Evolutionary conservation across 495 filamentous ascomycete species (phyloP).

Genomic region (Cercophora scortea): DNA sequence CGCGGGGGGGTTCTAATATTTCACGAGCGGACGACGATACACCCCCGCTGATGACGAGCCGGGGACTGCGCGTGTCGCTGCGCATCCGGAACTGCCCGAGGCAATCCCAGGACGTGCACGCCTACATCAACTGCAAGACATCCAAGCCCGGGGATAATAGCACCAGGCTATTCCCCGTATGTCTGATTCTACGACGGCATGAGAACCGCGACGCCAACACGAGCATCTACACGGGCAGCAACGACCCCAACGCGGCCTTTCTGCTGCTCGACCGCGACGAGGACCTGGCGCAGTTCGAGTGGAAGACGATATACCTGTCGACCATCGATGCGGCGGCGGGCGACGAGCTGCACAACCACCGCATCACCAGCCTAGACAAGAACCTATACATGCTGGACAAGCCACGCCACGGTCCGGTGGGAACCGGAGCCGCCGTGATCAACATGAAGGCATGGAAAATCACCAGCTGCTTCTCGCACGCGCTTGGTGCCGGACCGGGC

Average conservation of each 20-base stretch:
- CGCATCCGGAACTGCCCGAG: conserved; percentile 2
- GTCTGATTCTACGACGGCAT: conserved; percentile 11
- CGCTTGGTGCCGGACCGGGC: conserved; percentile 9
- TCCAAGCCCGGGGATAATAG: neutral
- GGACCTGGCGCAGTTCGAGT: conserved; percentile 8
- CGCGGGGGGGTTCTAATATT: neutral
- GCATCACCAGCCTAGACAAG: conserved; percentile 7
- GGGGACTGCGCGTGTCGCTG: conserved; percentile 12
- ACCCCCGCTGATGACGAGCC: conserved; percentile 17
- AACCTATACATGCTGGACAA: conserved; percentile 16
- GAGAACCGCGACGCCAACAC: neutral
- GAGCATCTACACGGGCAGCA: conserved; percentile 15
- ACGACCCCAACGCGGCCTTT: conserved; percentile 14
- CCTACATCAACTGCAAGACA: conserved; percentile 19
- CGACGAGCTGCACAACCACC: conserved; percentile 8
- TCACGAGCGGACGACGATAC: conserved; percentile 10
- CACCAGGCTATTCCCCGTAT: conserved; percentile 6
- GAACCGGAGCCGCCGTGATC: neutral
- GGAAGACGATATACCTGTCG: conserved; percentile 15
- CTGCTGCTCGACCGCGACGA: conserved; percentile 6
- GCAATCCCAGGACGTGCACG: conserved; percentile 5
- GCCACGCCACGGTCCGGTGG: neutral
- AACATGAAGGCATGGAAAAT: conserved; percentile 9
- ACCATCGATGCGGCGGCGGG: neutral
- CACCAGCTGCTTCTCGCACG: conserved; percentile 15